Conservation (phyloP, 306 rosid species). For the Cicer yamashitae region DNA sequence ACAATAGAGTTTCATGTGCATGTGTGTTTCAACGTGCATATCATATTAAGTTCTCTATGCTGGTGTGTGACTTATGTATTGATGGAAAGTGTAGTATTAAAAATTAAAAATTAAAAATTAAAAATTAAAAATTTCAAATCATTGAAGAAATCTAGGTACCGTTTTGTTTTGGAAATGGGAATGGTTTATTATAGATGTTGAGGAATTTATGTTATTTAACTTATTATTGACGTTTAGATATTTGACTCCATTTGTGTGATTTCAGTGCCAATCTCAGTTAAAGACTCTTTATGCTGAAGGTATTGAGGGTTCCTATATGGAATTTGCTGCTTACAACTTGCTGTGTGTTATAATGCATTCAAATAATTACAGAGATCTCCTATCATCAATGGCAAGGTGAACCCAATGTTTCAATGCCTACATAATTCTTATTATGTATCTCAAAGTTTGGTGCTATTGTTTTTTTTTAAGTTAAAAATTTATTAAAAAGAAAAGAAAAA, state of each 20-base stretch:
- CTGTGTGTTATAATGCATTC: constrained; percentile 94
- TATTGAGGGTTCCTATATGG: constrained; percentile 87
- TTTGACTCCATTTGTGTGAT: constrained; percentile 48
- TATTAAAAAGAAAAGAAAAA: too few species aligned
- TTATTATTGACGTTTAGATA: constrained; percentile 32
- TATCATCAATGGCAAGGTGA: constrained; percentile 87
- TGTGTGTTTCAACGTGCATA: constrained; percentile 16
- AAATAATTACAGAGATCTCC: constrained; percentile 84
- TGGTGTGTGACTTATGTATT: constrained; percentile 16
- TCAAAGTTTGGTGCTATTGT: background rate
- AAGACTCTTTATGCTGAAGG: constrained; percentile 87
- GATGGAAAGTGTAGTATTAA: constrained; percentile 21
- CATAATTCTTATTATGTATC: background rate
- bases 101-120: too few species aligned
- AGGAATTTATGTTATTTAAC: constrained; percentile 27
- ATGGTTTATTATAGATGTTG: constrained; percentile 22
- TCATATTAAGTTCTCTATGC: constrained; percentile 10
- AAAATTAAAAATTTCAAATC: constrained; percentile 25
- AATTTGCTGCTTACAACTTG: constrained; percentile 95
- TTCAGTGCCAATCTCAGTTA: constrained; percentile 94
- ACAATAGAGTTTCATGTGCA: background rate
- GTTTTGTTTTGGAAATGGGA: constrained; percentile 24
- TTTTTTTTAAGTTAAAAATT: too few species aligned
- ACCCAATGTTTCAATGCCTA: constrained; percentile 33
- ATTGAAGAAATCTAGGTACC: background rate